Evolutionary conservation across 371 early-diverging fungal species (phyloP), one percentile per base, ranked within the genome.

Genomic region (Parasitella parasitica): DNA sequence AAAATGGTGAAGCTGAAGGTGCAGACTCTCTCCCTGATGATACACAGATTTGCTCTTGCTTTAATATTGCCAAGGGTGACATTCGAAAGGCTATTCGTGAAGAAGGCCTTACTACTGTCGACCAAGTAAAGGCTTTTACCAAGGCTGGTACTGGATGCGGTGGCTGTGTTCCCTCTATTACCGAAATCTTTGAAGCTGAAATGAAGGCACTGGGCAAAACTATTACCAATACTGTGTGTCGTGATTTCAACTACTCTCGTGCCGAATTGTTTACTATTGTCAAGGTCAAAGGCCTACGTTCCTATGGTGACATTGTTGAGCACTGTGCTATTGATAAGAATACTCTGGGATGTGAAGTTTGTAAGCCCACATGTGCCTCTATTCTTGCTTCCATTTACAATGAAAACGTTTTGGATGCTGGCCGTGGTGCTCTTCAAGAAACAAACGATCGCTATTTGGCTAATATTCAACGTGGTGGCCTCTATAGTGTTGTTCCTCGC

Each of bases 361-460:
- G 89, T 70, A 88, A 88, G 48, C 89, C 89, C 12, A 77, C 82
- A 30, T 70, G 83, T 54, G 87, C 79, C 8, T 86, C 86, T n/a
- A 86, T 88, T 58, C 52, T 89, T n/a, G 86, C 89, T n/a, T 75
- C 81, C 27, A 66, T 89, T 13, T 86, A 72, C 68, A 89, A 89
- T 57, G 88, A 87, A 38, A 86, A 86, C 53, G 77, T 89, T 22
- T 60, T 89, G 60, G 79, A 84, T 49, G 77, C 75, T 36, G 37
- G 18, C 2, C 50, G 70, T 41, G 72, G 73, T 16, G 66, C 80
- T 5, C 65, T 88, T 26, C 89, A 89, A 69, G 89, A 89, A 66
- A 89, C 89, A 11, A 89, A 89, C 63, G 89, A 89, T 63, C 78
- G 86, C n/a, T 89, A 80, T 67, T 63, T 89, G 12, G 89, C 86